Evolutionary conservation across 164 flowering plant species (phyloP).

Genomic region (Vitis riparia): DNA sequence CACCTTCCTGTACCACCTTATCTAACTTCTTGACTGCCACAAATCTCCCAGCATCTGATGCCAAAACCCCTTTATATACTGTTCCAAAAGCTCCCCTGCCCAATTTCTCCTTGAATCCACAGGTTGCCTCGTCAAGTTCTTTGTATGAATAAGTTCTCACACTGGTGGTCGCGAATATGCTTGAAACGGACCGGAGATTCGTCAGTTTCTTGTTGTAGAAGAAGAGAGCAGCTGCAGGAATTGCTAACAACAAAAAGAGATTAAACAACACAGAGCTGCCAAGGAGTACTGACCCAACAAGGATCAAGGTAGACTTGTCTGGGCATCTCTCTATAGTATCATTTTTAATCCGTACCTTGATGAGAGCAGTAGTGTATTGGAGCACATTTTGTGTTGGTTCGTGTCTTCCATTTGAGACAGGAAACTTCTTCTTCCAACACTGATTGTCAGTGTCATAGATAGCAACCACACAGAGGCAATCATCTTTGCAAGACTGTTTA

Average conservation of each 20-base stretch:
- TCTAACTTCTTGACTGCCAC: conserved; percentile 18
- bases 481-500: conserved; percentile 4
- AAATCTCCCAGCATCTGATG: neutral
- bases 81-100: conserved; percentile 19
- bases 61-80: conserved; percentile 10
- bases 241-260: neutral
- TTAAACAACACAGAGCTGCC: conserved; percentile 5
- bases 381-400: no score
- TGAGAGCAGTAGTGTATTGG: neutral
- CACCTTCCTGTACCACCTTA: neutral
- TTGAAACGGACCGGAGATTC: neutral
- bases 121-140: conserved; percentile 15
- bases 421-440: conserved; percentile 19
- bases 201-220: neutral
- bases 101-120: conserved; percentile 10
- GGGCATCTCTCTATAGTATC: no score
- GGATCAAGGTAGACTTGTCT: no score
- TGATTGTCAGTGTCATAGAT: neutral
- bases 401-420: conserved; percentile 9
- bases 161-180: neutral
- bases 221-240: neutral
- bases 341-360: no score
- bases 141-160: conserved; percentile 10
- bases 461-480: conserved; percentile 15
- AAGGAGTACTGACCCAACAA: neutral